Conservation (phyloP, 345 rosid genomes). For the Eucalyptus cloeziana region DNA sequence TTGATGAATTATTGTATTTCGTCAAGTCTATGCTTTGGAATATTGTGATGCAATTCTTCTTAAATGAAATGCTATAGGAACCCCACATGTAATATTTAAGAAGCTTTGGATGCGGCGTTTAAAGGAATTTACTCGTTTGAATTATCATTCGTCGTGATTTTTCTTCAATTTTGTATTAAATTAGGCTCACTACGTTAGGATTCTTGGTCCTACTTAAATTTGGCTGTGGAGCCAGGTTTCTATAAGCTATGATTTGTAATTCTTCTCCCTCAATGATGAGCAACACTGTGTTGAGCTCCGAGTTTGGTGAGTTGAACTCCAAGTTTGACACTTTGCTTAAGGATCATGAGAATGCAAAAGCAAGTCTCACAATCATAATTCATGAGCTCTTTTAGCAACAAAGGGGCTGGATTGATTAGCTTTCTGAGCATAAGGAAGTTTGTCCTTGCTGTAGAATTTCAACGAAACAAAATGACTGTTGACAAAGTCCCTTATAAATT, state of each 20-base stretch:
- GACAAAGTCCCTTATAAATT: background rate
- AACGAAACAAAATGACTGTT: background rate
- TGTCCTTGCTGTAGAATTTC: background rate
- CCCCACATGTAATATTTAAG: background rate
- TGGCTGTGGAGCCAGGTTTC: background rate
- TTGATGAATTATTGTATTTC: background rate
- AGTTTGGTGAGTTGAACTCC: background rate
- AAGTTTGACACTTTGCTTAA: background rate
- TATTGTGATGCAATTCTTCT: background rate
- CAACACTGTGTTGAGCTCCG: background rate
- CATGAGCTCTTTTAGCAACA: background rate
- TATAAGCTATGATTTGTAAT: background rate
- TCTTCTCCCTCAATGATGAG: background rate
- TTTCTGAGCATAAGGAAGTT: background rate
- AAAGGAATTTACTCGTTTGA: background rate
- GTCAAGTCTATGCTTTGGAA: background rate
- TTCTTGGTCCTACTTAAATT: background rate
- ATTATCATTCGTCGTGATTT: background rate
- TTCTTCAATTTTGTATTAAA: background rate
- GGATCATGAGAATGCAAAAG: background rate
- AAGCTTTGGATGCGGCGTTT: background rate
- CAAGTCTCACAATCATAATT: background rate
- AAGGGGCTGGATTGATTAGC: background rate
- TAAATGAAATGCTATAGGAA: background rate
- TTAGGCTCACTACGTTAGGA: background rate